These are phyloP conservation scores for Dioszegia aurantiaca DNA, from an alignment of 768 basidiomycete genomes.

Conservation along the genomic window DNA sequence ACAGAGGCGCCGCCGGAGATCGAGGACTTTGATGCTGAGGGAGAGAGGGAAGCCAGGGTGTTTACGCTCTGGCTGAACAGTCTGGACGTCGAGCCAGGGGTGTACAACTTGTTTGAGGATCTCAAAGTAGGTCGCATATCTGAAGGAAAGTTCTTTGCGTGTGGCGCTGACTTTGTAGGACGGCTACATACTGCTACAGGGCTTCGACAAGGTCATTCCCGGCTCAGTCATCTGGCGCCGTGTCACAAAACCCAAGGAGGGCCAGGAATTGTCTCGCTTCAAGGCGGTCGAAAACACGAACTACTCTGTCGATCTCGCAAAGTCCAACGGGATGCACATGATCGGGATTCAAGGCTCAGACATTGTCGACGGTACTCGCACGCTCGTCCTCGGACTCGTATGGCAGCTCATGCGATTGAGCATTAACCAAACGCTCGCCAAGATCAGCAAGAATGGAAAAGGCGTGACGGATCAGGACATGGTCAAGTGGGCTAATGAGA, in stretches of 20 bases:
- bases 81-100: conserved; percentile 90
- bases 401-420: conserved; percentile 96
- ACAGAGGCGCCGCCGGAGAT: conserved; percentile 83
- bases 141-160: background rate
- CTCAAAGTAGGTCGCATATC: conserved; percentile 60
- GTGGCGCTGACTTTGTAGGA: conserved; percentile 53
- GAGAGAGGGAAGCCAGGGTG: conserved; percentile 94
- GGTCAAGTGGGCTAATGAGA: conserved; percentile 91
- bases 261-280: conserved; percentile 82
- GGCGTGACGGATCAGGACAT: conserved; percentile 90
- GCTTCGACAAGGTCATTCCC: conserved; percentile 92
- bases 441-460: conserved; percentile 65
- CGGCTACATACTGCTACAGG: conserved; percentile 85
- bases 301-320: conserved; percentile 87
- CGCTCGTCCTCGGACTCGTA: conserved; percentile 88
- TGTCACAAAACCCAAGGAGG: conserved; percentile 87
- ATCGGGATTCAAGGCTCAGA: conserved; percentile 98
- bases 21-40: conserved; percentile 98
- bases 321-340: conserved; percentile 87
- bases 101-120: conserved; percentile 95
- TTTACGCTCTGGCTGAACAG: conserved; percentile 99
- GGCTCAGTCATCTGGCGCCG: conserved; percentile 91
- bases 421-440: conserved; percentile 83
- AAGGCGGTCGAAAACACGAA: conserved; percentile 99
- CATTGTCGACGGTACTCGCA: conserved; percentile 89